These are phyloP conservation scores for Grosmannia clavigera DNA, from an alignment of 2,329 filamentous ascomycete species.

Conservation along the genomic window DNA sequence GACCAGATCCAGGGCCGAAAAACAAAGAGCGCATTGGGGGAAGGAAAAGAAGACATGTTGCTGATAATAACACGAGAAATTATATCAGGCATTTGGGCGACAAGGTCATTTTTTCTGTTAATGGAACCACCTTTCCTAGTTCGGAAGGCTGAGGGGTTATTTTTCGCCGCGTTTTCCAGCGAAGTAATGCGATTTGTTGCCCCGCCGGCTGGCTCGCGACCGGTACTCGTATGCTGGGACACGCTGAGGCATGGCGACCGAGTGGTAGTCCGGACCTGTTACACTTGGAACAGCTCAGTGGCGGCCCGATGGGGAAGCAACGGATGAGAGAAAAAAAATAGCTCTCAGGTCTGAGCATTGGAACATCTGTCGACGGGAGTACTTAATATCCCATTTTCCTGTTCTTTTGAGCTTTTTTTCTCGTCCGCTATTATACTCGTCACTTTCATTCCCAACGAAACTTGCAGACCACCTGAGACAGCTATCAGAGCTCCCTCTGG, in stretches of 20 bases:
- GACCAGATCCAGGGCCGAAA: not conserved
- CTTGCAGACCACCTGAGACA: too few relatives aligned
- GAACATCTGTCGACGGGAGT: not conserved
- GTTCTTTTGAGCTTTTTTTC: too few relatives aligned
- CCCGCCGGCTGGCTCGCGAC: not conserved
- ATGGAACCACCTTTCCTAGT: not conserved
- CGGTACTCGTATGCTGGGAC: not conserved
- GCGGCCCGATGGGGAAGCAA: not conserved
- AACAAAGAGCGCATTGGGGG: not conserved
- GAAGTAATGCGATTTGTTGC: constrained; percentile 6
- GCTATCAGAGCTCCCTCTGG: too few relatives aligned
- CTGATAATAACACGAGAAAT: not conserved
- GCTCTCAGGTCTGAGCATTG: not conserved
- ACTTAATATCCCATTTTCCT: not conserved
- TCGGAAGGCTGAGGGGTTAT: constrained; percentile 10
- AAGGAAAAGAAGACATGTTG: too few relatives aligned
- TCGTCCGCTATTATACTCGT: too few relatives aligned
- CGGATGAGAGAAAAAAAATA: not conserved
- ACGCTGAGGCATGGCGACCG: not conserved
- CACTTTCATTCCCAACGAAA: too few relatives aligned
- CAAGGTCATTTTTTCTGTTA: not conserved
- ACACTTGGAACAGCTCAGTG: not conserved
- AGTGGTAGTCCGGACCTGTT: not conserved
- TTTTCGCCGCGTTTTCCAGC: constrained; percentile 14
- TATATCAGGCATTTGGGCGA: not conserved